A percentile compares a stretch with the other conserved stretches of the same genome.
phyloP scores from a whole-genome alignment of 1,139 yeast species.

The Geotrichum macrosporum region DNA sequence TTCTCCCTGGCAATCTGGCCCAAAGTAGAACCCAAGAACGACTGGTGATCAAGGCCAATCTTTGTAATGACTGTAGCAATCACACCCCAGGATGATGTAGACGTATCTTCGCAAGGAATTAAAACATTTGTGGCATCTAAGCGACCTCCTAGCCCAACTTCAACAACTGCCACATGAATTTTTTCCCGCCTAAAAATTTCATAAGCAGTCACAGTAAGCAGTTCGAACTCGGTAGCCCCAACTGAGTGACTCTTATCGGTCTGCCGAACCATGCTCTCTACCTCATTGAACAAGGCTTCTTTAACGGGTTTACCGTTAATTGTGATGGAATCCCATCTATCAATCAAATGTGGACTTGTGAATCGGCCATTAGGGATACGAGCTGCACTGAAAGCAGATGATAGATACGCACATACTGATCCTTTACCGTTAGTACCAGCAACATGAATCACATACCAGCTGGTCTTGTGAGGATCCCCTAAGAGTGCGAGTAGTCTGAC shows the following conservation, averaged over 20 bases:
- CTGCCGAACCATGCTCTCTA: constrained; percentile 42
- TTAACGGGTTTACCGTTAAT: constrained; percentile 59
- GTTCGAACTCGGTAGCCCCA: constrained; percentile 82
- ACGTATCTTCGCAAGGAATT: constrained; percentile 25
- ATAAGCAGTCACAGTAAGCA: constrained; percentile 78
- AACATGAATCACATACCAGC: constrained; percentile 64
- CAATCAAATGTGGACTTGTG: constrained; percentile 79
- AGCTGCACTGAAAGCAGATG: constrained; percentile 54
- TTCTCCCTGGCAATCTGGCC: constrained; percentile 66
- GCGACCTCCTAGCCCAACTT: constrained; percentile 88
- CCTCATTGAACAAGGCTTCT: constrained; percentile 43
- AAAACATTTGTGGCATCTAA: constrained; percentile 81
- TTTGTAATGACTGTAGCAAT: constrained; percentile 73
- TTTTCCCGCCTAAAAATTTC: constrained; percentile 57
- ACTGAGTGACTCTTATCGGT: constrained; percentile 34
- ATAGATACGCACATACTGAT: constrained; percentile 73
- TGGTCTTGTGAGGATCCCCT: constrained; percentile 60
- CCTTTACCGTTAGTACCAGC: constrained; percentile 98
- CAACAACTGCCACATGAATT: constrained; percentile 72
- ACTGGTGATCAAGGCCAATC: constrained; percentile 80
- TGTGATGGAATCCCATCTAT: constrained; percentile 69
- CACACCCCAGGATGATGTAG: constrained; percentile 20
- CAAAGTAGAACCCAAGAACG: constrained; percentile 62
- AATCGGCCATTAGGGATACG: constrained; percentile 63
- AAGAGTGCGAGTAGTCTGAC: constrained; percentile 50